Evolutionary conservation across 768 basidiomycete species (phyloP).

Genomic region (Termitomyces sp.): DNA sequence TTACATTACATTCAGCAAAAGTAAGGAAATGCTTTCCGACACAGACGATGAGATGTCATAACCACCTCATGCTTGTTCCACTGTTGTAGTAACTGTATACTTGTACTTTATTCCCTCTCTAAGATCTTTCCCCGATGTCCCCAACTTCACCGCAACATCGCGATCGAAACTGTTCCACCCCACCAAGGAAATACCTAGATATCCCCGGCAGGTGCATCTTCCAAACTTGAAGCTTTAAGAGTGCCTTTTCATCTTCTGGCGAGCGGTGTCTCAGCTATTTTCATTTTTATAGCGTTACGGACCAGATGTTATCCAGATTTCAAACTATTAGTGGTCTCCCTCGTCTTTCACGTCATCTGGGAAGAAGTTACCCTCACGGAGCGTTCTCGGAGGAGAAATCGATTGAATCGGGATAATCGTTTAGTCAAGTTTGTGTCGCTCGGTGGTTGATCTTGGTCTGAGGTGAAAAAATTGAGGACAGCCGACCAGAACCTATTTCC

Average conservation of each 20-base stretch:
- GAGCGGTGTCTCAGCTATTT: not conserved
- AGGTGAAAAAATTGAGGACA: constrained; percentile 62
- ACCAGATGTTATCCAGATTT: too few species aligned
- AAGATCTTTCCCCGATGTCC: not conserved
- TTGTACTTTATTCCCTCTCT: not conserved
- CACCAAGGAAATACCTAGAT: not conserved
- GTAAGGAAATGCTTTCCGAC: constrained; percentile 83
- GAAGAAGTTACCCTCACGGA: not conserved
- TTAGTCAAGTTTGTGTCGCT: not conserved
- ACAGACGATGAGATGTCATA: constrained; percentile 82
- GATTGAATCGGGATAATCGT: constrained; percentile 4
- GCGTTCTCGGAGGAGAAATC: constrained; percentile 11
- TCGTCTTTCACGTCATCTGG: not conserved
- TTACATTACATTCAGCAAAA: constrained; percentile 55
- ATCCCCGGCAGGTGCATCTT: too few species aligned
- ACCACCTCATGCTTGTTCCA: not conserved
- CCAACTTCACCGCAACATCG: not conserved
- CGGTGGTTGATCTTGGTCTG: constrained; percentile 36
- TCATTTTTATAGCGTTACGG: not conserved
- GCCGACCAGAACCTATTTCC: constrained; percentile 73
- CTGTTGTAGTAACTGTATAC: not conserved
- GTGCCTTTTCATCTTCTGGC: not conserved
- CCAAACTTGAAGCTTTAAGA: not conserved
- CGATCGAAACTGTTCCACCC: not conserved
- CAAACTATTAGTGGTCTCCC: not conserved